Percentiles rank a stretch among this genome's conserved stretches.
Evolutionary conservation across 257 asterid species (phyloP).

Genomic region (Nicotiana noctiflora): DNA sequence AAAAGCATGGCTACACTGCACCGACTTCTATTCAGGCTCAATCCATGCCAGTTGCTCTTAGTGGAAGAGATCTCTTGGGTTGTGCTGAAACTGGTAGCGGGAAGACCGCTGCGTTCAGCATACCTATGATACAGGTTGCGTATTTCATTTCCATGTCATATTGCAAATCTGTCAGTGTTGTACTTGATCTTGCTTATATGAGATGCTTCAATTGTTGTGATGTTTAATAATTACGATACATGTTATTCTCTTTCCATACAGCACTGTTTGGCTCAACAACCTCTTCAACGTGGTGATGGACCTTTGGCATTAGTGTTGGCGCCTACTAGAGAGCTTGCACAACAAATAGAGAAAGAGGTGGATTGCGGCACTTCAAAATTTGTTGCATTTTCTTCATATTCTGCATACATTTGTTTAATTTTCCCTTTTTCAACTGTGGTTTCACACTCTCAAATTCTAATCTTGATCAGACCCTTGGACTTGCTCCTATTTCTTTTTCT

Average conservation of each 20-base stretch:
- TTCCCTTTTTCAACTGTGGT: not conserved
- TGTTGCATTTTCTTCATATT: not conserved
- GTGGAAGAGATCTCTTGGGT: slow-evolving; percentile 85
- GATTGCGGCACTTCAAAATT: slow-evolving; percentile 14
- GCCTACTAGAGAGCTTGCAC: slow-evolving; percentile 94
- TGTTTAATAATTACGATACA: not conserved
- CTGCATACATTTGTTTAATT: not conserved
- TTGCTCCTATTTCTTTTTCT: not conserved
- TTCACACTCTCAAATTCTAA: not conserved
- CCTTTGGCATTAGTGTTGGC: slow-evolving; percentile 85
- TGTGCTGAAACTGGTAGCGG: slow-evolving; percentile 97
- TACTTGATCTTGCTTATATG: not conserved
- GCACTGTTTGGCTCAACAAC: slow-evolving; percentile 78
- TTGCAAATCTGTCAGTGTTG: not conserved
- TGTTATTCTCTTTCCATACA: slow-evolving; percentile 18
- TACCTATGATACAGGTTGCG: slow-evolving; percentile 84
- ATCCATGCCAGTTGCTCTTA: slow-evolving; percentile 86
- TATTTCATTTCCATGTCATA: slow-evolving; percentile 9
- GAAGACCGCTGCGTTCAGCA: slow-evolving; percentile 77
- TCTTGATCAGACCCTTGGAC: not conserved
- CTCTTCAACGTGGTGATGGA: slow-evolving; percentile 84
- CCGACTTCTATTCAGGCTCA: slow-evolving; percentile 93
- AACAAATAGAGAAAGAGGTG: slow-evolving; percentile 89
- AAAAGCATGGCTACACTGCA: slow-evolving; percentile 66
- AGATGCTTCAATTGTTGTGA: not conserved